phyloP scores from a whole-genome alignment of 106 monocot genomes.

The Iris macrosiphon region DNA sequence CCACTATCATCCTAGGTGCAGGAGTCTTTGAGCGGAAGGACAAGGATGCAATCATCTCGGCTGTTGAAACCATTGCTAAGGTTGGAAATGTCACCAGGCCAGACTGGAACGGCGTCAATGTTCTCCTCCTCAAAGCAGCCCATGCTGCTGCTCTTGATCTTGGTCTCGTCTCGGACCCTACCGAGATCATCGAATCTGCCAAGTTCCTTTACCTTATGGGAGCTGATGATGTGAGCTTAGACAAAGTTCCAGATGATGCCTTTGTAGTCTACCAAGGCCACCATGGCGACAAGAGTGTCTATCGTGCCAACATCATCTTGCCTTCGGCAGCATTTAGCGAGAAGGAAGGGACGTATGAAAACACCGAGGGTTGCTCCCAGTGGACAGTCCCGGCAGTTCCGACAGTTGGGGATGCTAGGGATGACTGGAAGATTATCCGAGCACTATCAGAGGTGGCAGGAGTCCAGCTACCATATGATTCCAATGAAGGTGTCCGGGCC shows the following conservation, averaged over 20 bases:
- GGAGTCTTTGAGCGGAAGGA: conserved; percentile 70
- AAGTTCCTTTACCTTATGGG: conserved; percentile 96
- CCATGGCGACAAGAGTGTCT: conserved; percentile 91
- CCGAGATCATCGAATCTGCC: conserved; percentile 36
- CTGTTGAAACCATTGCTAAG: conserved; percentile 61
- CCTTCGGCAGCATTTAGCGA: conserved; percentile 93
- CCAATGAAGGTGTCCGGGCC: conserved; percentile 46
- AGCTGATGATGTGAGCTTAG: conserved; percentile 67
- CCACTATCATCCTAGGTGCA: conserved; percentile 77
- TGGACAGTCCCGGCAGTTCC: conserved; percentile 97
- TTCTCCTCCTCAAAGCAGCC: conserved; percentile 80
- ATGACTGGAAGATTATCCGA: conserved; percentile 97
- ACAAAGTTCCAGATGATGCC: conserved; percentile 69
- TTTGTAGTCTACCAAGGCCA: conserved; percentile 98
- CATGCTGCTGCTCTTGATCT: conserved; percentile 95
- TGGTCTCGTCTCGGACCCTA: conserved; percentile 59
- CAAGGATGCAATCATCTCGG: conserved; percentile 60
- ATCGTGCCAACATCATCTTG: conserved; percentile 86
- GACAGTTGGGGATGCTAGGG: conserved; percentile 95
- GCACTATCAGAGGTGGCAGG: conserved; percentile 93
- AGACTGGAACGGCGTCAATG: conserved; percentile 90
- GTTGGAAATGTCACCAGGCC: conserved; percentile 40
- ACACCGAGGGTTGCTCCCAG: conserved; percentile 85
- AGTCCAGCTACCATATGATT: conserved; percentile 68
- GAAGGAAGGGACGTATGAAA: conserved; percentile 98